Conservation (phyloP, 2,329 filamentous ascomycete species). For the Ceratocystiopsis sp. region DNA sequence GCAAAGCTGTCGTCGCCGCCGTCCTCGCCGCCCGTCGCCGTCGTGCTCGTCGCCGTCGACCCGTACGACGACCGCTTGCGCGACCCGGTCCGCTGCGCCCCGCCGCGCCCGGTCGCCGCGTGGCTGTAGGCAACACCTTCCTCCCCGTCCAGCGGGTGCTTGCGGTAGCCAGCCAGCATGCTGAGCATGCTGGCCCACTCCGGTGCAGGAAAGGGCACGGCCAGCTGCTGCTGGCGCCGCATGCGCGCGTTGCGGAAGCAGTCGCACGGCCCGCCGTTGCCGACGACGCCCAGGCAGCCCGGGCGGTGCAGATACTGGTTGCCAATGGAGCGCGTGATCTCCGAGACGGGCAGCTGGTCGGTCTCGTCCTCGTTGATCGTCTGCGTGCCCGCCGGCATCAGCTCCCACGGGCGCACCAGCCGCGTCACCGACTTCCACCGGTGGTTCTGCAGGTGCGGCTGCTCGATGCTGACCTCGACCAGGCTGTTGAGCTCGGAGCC, state of each 20-base stretch:
- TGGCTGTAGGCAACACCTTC: neutral
- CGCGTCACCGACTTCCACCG: slow-evolving; percentile 44
- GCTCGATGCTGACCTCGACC: slow-evolving; percentile 40
- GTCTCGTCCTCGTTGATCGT: slow-evolving; percentile 5
- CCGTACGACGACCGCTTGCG: slow-evolving; percentile 9
- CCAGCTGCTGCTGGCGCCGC: slow-evolving; percentile 27
- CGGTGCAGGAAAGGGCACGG: slow-evolving; percentile 39
- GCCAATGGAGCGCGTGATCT: slow-evolving; percentile 32
- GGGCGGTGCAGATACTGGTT: slow-evolving; percentile 30
- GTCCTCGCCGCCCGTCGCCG: slow-evolving; percentile 11
- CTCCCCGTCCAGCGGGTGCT: slow-evolving; percentile 17
- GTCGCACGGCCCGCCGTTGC: slow-evolving; percentile 24
- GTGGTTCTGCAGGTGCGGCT: slow-evolving; percentile 34
- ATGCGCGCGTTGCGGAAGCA: slow-evolving; percentile 25
- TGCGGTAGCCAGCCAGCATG: slow-evolving; percentile 35
- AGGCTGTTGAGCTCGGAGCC: slow-evolving; percentile 43
- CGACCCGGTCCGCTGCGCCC: slow-evolving; percentile 2
- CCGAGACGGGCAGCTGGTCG: slow-evolving; percentile 16
- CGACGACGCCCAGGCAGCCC: slow-evolving; percentile 24
- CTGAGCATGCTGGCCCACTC: slow-evolving; percentile 42
- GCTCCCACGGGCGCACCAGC: slow-evolving; percentile 38
- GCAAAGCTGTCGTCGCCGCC: slow-evolving; percentile 11
- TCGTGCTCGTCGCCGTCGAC: slow-evolving; percentile 4
- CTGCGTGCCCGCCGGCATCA: slow-evolving; percentile 15
- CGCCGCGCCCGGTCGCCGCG: neutral